Base-by-base conservation (phyloP, 75 land plant species). In the Pinus taeda region DNA sequence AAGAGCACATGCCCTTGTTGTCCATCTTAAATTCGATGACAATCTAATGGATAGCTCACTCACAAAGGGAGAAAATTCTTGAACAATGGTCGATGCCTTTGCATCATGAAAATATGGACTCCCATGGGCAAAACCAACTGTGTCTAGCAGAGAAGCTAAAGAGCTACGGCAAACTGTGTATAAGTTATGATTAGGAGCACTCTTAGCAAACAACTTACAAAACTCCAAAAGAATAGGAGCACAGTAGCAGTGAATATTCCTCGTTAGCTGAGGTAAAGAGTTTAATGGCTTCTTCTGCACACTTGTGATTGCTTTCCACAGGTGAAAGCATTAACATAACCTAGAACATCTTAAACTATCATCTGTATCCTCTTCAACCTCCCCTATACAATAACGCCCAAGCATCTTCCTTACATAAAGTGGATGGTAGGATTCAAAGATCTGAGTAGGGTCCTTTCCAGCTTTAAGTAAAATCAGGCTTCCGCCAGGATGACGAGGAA, bases 201-300 rank as follows among this genome's bases (percentile, higher is more conserved):
- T 79, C 57, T 71, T 80, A 53, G 81, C 78, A 26, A 97, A 85
- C 78, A 90, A 78, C 82, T 87, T 89, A 79, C 93, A 97, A 78
- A 97, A 95, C 30, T 91, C 92, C 61, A 97, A 74, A 56, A 97
- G 84, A 56, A 97, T 81, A 3, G 87, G 84, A 12, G 86, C 88
- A 57, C 85, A 91, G 11, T 85, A 78, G 4, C 18, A 30, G 60
- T 88, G 86, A 12, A 42, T 82, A 82, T 53, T 82, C 85, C 3
- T 71, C 75, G 75, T 77, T 60, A 6, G 85, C 60, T 42, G 79
- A 64, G 24, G 92, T 59, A 61, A 96, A 94, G 29, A 81, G 75
- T 21, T 77, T 85, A 75, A 96, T 94, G 6, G 86, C 80, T 17
- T 78, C 89, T 60, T 89, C 90, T 13, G 91, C 99, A 81, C 80